phyloP scores from a whole-genome alignment of 208 protist genomes.

The Phytomonas sp. region DNA sequence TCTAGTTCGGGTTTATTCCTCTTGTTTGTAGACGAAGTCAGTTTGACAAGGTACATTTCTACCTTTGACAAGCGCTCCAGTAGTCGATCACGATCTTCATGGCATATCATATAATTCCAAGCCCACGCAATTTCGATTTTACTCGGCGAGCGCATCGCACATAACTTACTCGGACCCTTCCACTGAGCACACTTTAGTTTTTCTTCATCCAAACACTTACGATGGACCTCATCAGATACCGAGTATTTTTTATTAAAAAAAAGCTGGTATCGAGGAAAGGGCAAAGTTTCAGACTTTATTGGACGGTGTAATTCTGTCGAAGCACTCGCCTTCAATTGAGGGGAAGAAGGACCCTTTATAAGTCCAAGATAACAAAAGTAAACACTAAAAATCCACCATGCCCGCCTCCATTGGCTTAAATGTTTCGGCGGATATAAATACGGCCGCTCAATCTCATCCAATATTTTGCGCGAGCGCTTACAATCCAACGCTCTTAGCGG shows the following conservation, averaged over 20 bases:
- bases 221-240: conserved; percentile 14
- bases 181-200: neutral
- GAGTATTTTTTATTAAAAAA: conserved; percentile 12
- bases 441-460: neutral
- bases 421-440: neutral
- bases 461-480: neutral
- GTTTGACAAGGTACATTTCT: neutral
- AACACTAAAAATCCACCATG: conserved; percentile 13
- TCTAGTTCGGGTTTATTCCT: neutral
- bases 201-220: conserved; percentile 10
- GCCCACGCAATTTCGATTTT: neutral
- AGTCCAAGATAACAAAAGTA: conserved; percentile 24
- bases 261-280: conserved; percentile 9
- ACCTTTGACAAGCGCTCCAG: neutral
- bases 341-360: neutral
- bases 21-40: neutral
- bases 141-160: neutral
- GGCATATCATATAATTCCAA: neutral
- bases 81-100: neutral
- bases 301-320: neutral
- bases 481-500: neutral
- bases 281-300: neutral
- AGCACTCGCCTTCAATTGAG: neutral
- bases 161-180: neutral
- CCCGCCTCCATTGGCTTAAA: neutral